Evolutionary conservation across 2,329 filamentous ascomycete genomes (phyloP), one percentile per base, ranked within the genome.

Genomic region (Conoideocrella luteorostrata): DNA sequence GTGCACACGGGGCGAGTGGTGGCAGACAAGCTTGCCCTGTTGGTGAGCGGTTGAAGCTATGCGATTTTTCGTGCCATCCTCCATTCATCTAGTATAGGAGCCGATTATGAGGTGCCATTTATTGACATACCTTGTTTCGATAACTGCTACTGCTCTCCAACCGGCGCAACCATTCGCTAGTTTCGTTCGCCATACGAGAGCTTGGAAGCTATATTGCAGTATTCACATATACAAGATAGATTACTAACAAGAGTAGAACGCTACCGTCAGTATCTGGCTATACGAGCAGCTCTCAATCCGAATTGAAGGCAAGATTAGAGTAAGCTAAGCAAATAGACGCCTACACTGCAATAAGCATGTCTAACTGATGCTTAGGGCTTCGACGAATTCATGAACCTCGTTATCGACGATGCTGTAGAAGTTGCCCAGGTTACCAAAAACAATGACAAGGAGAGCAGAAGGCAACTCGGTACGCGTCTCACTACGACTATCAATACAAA

Each of bases 341-440:
- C 15, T 24, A 4, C 12, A 4, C 9, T 12, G 15, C 7, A 32
- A 17, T 7, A n/a, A 17, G 29, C n/a, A 5, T 34, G 21, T 32
- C 43, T 45, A 40, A 45, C 42, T 13, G 3, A 13, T 15, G 15
- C 18, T 13, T 5, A 95, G 89, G 90, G 93, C 12, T 98, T 98
- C 55, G 93, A 98, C 64, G 93, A 98, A 67, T 98, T 97, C 71
- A 96, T 98, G 90, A 98, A 98, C 70, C 74, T 98, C 39, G 93
- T 97, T 30, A 78, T 95, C 53, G 93, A 98, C 60, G 89, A 98
- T 56, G 93, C 93, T 23, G 81, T 96, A 45, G 91, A 97, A 68
- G 89, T 98, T 35, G 86, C 84, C 64, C 78, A 88, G 60, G 74
- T 87, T 44, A 89, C 86, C 50, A 95, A 94, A 73, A 82, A 79